Conservation (phyloP, 139 green algal genomes). For the Chlorella sp. region DNA sequence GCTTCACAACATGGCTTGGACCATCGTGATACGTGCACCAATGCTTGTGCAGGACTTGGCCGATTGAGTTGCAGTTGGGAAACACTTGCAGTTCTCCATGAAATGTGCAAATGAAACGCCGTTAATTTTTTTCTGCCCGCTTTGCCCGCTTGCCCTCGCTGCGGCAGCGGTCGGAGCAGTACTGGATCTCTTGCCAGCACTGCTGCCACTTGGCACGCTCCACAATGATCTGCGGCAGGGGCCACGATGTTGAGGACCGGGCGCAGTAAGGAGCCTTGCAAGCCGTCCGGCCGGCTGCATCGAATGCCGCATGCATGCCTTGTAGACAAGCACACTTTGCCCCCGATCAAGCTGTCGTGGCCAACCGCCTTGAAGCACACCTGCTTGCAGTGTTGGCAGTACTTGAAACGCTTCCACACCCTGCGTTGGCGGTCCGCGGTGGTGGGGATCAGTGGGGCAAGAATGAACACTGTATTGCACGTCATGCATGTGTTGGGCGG, state of each 20-base stretch:
- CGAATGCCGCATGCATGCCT: background rate
- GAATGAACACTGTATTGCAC: no score
- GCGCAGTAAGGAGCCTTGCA: background rate
- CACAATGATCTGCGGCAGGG: constrained; percentile 3
- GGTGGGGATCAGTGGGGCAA: no score
- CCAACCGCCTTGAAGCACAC: background rate
- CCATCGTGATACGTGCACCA: no score
- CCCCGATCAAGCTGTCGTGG: background rate
- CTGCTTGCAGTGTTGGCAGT: constrained; percentile 39
- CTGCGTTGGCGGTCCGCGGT: background rate
- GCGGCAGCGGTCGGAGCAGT: constrained; percentile 26
- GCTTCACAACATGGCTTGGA: no score
- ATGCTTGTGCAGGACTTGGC: no score
- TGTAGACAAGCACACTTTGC: background rate
- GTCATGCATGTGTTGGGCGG: no score
- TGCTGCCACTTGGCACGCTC: constrained; percentile 44
- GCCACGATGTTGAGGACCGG: no score
- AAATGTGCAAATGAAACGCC: no score
- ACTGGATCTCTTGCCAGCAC: constrained; percentile 30
- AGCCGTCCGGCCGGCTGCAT: background rate
- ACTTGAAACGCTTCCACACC: constrained; percentile 45
- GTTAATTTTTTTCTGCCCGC: no score
- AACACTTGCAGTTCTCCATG: no score
- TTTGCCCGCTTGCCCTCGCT: constrained; percentile 25
- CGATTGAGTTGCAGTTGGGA: no score